Evolutionary conservation across 2,329 filamentous ascomycete species (phyloP), one percentile per base, ranked within the genome.

Genomic region (Colletotrichum sojae): DNA sequence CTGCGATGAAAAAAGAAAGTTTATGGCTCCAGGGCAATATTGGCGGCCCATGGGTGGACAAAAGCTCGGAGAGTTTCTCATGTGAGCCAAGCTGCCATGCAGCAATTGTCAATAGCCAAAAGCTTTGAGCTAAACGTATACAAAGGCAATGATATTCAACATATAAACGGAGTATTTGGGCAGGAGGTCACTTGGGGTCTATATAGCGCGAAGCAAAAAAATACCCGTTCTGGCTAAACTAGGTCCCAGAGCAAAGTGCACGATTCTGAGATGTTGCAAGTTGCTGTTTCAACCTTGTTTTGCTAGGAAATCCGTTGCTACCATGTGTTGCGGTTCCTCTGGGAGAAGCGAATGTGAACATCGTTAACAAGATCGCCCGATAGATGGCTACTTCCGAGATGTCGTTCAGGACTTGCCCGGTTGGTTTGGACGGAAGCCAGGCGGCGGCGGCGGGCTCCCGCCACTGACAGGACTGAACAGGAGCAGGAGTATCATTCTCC

Each of bases 131-230:
- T 18, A 8, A 31, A 18, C 45, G n/a, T 36, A 43, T 60, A 18
- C 36, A 18, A 59, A 36, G 51, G 39, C 43, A 66, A 54, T 66
- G 56, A 60, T 66, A 60, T 69, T 69, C 66, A 69, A 69, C 66
- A 69, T 69, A 69, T 69, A 66, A 52, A 54, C 43, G 66, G 66
- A 69, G 66, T 66, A 66, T 16, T 25, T 39, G 45, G 66, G 65
- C 31, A 60, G 66, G 55, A 55, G 43, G 31, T 31, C 45, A 31
- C 31, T 56, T 48, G 51, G 43, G 43, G 20, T 63, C 13, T 20
- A 60, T 12, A 39, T 59, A 66, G 49, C 49, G 54, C 40, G 55
- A 53, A 25, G 48, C 18, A 18, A 54, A 12, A 22, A 8, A 20
- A 49, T 20, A 12, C 46, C 46, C n/a, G 20, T 8, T 18, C n/a